Percentiles rank a stretch among this genome's conserved stretches.
phyloP scores from a whole-genome alignment of 371 early-diverging fungal genomes.

The Rhizopus sp. region DNA sequence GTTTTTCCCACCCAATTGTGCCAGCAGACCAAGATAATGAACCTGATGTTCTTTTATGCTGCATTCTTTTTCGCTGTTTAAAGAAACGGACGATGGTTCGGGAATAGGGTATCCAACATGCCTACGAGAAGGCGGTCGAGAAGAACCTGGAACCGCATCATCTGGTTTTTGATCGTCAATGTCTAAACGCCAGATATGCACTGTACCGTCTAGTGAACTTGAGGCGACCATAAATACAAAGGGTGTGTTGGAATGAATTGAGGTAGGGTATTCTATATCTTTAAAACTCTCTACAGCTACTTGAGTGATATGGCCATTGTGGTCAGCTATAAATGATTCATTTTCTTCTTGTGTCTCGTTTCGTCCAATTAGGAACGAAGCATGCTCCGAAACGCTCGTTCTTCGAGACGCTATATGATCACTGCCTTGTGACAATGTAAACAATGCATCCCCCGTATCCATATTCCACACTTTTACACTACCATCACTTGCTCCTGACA shows the following conservation, averaged over 20 bases:
- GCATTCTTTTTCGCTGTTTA: no score
- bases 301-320: conserved; percentile 15
- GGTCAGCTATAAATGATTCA: conserved; percentile 8
- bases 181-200: conserved; percentile 34
- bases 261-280: not conserved
- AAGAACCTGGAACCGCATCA: no score
- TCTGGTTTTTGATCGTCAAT: no score
- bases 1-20: no score
- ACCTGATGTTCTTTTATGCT: no score
- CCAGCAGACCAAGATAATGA: no score
- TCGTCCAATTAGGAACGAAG: not conserved
- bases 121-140: no score
- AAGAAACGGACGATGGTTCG: no score
- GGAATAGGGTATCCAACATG: no score
- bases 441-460: conserved; percentile 64
- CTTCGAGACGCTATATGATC: not conserved
- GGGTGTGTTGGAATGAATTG: not conserved
- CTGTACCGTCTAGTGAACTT: conserved; percentile 26
- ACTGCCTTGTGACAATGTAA: conserved; percentile 33
- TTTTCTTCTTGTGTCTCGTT: not conserved
- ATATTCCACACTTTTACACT: conserved; percentile 91
- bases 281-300: no score
- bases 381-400: not conserved
- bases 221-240: conserved; percentile 33
- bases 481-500: conserved; percentile 84